These are phyloP conservation scores for Gigaspora rosea DNA, from an alignment of 192 early-diverging fungal species.

Conservation along the genomic window DNA sequence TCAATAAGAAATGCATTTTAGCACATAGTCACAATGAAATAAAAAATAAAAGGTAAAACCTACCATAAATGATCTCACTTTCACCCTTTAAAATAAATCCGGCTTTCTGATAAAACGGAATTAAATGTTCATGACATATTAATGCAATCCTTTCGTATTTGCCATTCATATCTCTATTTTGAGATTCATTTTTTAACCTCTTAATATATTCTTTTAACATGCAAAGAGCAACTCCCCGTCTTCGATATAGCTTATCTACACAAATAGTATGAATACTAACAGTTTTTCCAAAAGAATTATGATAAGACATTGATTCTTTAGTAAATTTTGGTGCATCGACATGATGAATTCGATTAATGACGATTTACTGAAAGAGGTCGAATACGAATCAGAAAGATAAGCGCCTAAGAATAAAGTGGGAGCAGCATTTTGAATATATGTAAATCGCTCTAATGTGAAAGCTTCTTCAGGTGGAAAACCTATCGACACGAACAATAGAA, in stretches of 20 bases:
- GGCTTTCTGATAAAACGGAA: slow-evolving; percentile 61
- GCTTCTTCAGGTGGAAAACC: slow-evolving; percentile 52
- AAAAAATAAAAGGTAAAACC: not conserved
- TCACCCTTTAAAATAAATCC: slow-evolving; percentile 59
- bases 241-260: slow-evolving; percentile 46
- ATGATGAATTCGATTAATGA: slow-evolving; percentile 64
- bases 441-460: slow-evolving; percentile 43
- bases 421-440: slow-evolving; percentile 40
- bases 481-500: slow-evolving; percentile 1
- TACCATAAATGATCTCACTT: slow-evolving; percentile 64
- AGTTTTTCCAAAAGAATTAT: slow-evolving; percentile 61
- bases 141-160: slow-evolving; percentile 53
- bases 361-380: not conserved
- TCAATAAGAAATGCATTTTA: not conserved
- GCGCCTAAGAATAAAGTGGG: slow-evolving; percentile 46
- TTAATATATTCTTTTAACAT: slow-evolving; percentile 54
- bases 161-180: not conserved
- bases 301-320: slow-evolving; percentile 61
- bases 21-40: not conserved
- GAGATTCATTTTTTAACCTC: slow-evolving; percentile 38
- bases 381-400: slow-evolving; percentile 36
- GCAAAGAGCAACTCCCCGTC: slow-evolving; percentile 58
- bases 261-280: slow-evolving; percentile 74
- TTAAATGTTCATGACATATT: slow-evolving; percentile 54
- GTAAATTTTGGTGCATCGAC: slow-evolving; percentile 55